Conservation (phyloP, 2,329 filamentous ascomycete genomes). For the Sporothrix brunneoviolacea region DNA sequence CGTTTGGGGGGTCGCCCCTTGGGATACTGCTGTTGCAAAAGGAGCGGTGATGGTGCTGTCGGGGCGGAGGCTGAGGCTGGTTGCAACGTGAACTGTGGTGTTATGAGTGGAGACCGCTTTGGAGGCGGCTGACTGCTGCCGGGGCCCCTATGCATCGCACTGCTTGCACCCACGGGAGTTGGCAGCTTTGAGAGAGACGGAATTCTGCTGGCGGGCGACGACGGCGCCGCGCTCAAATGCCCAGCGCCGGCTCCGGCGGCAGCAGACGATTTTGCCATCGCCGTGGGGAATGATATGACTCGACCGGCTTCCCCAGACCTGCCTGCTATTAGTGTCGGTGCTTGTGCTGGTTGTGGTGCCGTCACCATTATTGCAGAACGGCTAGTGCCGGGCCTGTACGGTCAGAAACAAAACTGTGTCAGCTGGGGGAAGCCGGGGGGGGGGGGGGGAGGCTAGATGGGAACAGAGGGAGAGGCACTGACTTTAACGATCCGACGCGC, state of each 20-base stretch:
- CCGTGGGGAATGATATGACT: too few species aligned
- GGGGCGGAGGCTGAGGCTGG: not conserved
- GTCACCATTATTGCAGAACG: not conserved
- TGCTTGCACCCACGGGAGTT: not conserved
- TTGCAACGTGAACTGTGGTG: not conserved
- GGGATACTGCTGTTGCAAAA: not conserved
- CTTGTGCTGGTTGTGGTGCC: not conserved
- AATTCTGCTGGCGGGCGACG: not conserved
- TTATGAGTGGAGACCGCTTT: not conserved
- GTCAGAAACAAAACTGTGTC: not conserved
- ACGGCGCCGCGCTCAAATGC: not conserved
- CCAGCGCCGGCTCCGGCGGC: too few species aligned
- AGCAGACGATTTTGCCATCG: too few species aligned
- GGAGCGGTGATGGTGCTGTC: not conserved
- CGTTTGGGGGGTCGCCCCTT: not conserved
- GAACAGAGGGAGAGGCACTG: not conserved
- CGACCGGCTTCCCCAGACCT: slow-evolving; percentile 13
- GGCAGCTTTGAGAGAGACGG: slow-evolving; percentile 5
- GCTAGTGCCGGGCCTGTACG: not conserved
- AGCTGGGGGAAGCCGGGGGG: too few species aligned
- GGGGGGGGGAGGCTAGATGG: not conserved
- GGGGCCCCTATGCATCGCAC: not conserved
- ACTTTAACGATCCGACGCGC: slow-evolving; percentile 16
- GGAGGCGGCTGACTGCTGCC: not conserved
- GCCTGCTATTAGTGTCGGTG: slow-evolving; percentile 21